Percentiles rank a stretch among this genome's conserved stretches.
Conservation (phyloP, 108 stramenopile genomes). For the Nannochloropsis salina region DNA sequence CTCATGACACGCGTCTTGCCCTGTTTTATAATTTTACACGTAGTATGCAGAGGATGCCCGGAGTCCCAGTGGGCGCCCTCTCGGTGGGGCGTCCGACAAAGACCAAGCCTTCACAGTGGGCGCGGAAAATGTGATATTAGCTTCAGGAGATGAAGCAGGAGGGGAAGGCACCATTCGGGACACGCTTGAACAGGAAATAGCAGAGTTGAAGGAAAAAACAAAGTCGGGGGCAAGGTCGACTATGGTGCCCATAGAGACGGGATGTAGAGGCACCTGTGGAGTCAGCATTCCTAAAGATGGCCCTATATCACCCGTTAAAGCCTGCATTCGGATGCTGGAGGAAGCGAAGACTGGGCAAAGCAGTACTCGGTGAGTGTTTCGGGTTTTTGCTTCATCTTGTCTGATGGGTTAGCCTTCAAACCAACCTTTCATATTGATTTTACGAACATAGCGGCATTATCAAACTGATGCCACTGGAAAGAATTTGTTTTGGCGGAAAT, state of each 20-base stretch:
- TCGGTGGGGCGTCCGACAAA: background rate
- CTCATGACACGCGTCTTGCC: background rate
- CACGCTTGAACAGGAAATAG: background rate
- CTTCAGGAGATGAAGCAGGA: background rate
- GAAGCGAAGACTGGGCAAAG: background rate
- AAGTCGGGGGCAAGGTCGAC: background rate
- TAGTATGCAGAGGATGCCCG: background rate
- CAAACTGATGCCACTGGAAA: constrained; percentile 16
- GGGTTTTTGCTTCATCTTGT: too few relatives aligned
- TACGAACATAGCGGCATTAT: background rate
- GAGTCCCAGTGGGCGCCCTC: background rate
- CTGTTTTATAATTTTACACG: background rate
- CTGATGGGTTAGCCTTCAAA: too few relatives aligned
- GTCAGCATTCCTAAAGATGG: background rate
- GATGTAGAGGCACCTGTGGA: constrained; percentile 2
- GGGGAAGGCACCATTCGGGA: background rate
- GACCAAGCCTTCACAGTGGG: background rate
- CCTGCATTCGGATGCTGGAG: background rate
- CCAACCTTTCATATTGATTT: too few relatives aligned
- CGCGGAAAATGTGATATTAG: background rate
- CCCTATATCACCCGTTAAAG: background rate
- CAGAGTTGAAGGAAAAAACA: background rate
- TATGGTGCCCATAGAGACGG: background rate
- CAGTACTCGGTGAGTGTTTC: background rate
- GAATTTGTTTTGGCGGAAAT: background rate